A percentile compares a stretch with the other conserved stretches of the same genome.
Evolutionary conservation across 2,329 filamentous ascomycete genomes (phyloP).

Genomic region (Drechslerella dactyloides): DNA sequence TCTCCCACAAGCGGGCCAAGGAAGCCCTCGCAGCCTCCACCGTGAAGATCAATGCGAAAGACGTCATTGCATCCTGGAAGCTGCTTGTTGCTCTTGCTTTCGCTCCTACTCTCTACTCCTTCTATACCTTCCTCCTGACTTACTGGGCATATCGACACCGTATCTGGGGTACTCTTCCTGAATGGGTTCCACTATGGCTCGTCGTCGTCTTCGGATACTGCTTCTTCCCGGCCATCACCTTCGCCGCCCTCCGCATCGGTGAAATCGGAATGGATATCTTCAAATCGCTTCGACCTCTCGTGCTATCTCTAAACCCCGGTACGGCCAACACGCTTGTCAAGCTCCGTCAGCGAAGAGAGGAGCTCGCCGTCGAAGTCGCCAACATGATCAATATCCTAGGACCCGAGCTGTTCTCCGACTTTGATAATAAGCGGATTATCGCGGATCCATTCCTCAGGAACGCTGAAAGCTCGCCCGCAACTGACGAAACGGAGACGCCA

Average conservation of each 20-base stretch:
- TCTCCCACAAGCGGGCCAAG: slow-evolving; percentile 80
- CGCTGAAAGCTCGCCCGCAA: slow-evolving; percentile 52
- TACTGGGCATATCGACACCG: slow-evolving; percentile 81
- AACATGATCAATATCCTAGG: slow-evolving; percentile 93
- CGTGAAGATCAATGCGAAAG: slow-evolving; percentile 84
- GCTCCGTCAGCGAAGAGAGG: slow-evolving; percentile 73
- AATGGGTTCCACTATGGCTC: slow-evolving; percentile 78
- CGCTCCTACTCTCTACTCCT: slow-evolving; percentile 79
- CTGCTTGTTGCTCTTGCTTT: slow-evolving; percentile 84
- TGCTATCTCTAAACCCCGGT: slow-evolving; percentile 82
- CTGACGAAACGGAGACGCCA: slow-evolving; percentile 56
- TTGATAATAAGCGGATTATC: slow-evolving; percentile 69
- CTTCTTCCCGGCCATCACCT: slow-evolving; percentile 85
- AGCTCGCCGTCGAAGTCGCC: slow-evolving; percentile 81
- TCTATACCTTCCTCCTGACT: slow-evolving; percentile 77
- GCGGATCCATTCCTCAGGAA: slow-evolving; percentile 61
- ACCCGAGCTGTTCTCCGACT: slow-evolving; percentile 96
- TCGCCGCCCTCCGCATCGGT: slow-evolving; percentile 89
- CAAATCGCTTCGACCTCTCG: slow-evolving; percentile 87
- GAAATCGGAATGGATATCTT: slow-evolving; percentile 99
- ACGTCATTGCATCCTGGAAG: slow-evolving; percentile 95
- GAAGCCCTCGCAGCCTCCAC: slow-evolving; percentile 83
- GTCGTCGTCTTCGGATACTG: slow-evolving; percentile 77
- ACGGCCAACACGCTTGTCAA: slow-evolving; percentile 83
- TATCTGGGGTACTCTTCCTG: slow-evolving; percentile 79